Evolutionary conservation across 768 basidiomycete genomes (phyloP).

Genomic region (Dendrothele bispora): DNA sequence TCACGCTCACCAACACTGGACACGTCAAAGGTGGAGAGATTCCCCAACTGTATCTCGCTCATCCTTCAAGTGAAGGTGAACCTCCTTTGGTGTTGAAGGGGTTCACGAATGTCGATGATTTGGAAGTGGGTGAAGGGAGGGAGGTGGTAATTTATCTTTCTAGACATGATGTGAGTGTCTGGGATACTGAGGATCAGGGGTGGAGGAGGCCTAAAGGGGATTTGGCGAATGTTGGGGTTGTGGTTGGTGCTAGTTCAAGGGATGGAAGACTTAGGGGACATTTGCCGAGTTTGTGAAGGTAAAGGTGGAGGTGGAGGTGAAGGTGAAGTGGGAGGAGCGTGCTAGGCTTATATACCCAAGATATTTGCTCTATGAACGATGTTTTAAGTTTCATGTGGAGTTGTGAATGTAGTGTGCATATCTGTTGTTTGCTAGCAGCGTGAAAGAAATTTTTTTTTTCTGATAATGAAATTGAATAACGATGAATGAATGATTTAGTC

Average conservation of each 20-base stretch:
- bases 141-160: conserved; percentile 58
- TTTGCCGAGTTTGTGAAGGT: too few species aligned
- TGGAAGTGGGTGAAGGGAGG: conserved; percentile 45
- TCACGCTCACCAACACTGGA: conserved; percentile 69
- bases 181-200: conserved; percentile 73
- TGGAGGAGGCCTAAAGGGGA: conserved; percentile 71
- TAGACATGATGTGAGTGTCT: conserved; percentile 70
- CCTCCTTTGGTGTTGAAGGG: conserved; percentile 74
- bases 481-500: too few species aligned
- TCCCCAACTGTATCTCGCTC: conserved; percentile 75
- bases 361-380: too few species aligned
- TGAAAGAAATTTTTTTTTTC: too few species aligned
- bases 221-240: conserved; percentile 60
- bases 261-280: conserved; percentile 54
- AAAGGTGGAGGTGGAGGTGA: too few species aligned
- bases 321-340: too few species aligned
- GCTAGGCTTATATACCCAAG: too few species aligned
- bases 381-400: too few species aligned
- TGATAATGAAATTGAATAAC: too few species aligned
- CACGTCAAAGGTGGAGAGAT: conserved; percentile 61
- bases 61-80: conserved; percentile 60
- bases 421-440: too few species aligned
- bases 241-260: conserved; percentile 72
- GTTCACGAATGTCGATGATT: conserved; percentile 58
- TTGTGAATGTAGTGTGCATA: too few species aligned